phyloP scores from a whole-genome alignment of 192 early-diverging fungal species.

The Pilaira anomala region DNA sequence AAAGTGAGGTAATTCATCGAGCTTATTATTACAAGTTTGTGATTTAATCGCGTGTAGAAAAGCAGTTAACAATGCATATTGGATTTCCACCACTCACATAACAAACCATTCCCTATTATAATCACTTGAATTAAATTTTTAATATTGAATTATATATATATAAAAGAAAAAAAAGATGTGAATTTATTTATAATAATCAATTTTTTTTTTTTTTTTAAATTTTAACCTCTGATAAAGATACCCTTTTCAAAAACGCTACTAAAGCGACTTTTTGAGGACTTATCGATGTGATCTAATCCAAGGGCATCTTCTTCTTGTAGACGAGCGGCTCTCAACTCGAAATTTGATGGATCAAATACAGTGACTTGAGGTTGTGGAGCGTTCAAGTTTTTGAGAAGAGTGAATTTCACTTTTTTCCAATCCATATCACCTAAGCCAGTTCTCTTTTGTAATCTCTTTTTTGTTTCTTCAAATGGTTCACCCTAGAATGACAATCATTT shows the following conservation, averaged over 20 bases:
- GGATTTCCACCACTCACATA: too few relatives aligned
- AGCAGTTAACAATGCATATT: too few relatives aligned
- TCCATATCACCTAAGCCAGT: constrained; percentile 82
- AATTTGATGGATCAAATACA: constrained; percentile 26
- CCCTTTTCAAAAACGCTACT: constrained; percentile 26
- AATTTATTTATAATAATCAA: too few relatives aligned
- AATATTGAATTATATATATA: too few relatives aligned
- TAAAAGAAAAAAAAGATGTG: too few relatives aligned
- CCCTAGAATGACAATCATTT: constrained; percentile 32
- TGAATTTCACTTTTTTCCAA: constrained; percentile 64
- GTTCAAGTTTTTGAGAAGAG: constrained; percentile 33
- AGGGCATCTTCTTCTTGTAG: constrained; percentile 38
- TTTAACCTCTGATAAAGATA: constrained; percentile 31
- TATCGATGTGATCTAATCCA: constrained; percentile 50
- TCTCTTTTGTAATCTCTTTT: constrained; percentile 63
- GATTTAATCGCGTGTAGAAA: too few relatives aligned
- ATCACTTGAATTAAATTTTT: too few relatives aligned
- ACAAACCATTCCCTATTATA: too few relatives aligned
- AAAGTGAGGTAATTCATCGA: too few relatives aligned
- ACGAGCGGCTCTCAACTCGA: constrained; percentile 34
- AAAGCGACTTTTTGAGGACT: constrained; percentile 23
- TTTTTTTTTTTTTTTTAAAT: background rate
- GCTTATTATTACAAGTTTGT: too few relatives aligned
- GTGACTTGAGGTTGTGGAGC: constrained; percentile 12
- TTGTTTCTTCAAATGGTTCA: constrained; percentile 68